Percentiles rank a stretch among this genome's conserved stretches.
These are phyloP conservation scores for Wickerhamiella vanderwaltii DNA, from an alignment of 805 yeast species.

Conservation along the genomic window DNA sequence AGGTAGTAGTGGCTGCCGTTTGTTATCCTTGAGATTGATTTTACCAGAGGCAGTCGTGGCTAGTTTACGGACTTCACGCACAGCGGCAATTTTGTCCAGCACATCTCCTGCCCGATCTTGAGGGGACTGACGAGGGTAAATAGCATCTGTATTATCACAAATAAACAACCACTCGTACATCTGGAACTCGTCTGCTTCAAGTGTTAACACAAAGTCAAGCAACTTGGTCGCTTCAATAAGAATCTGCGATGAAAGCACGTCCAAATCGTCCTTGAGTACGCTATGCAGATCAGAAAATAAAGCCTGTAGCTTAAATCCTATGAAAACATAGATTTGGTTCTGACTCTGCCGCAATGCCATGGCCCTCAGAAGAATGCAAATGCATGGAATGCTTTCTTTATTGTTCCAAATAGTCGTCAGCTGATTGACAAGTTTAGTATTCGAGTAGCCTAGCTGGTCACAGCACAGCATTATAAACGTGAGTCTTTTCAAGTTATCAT, in stretches of 20 bases:
- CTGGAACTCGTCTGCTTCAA: constrained; percentile 68
- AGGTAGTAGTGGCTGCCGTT: constrained; percentile 26
- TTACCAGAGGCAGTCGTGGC: constrained; percentile 15
- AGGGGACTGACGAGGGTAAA: constrained; percentile 24
- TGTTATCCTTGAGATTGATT: constrained; percentile 12
- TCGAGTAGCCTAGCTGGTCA: constrained; percentile 29
- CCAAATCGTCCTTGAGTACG: constrained; percentile 15
- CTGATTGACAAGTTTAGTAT: constrained; percentile 19
- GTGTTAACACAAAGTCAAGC: constrained; percentile 56
- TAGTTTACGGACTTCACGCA: constrained; percentile 25
- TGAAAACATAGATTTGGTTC: constrained; percentile 53
- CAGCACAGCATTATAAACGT: constrained; percentile 51
- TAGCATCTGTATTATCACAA: constrained; percentile 50
- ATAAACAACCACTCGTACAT: constrained; percentile 77
- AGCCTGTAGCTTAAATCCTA: constrained; percentile 48
- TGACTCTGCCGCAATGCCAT: constrained; percentile 54
- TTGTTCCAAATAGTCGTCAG: constrained; percentile 18
- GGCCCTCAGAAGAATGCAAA: constrained; percentile 51
- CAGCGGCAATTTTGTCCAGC: constrained; percentile 36
- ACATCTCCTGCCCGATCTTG: constrained; percentile 28
- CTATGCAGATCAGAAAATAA: constrained; percentile 34
- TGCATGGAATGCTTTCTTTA: constrained; percentile 38
- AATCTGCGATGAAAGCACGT: constrained; percentile 4
- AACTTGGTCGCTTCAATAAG: constrained; percentile 49
- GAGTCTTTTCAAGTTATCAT: constrained; percentile 46